Evolutionary conservation across 2,329 filamentous ascomycete genomes (phyloP), one percentile per base, ranked within the genome.

Genomic region (Colletotrichum echinochloae): DNA sequence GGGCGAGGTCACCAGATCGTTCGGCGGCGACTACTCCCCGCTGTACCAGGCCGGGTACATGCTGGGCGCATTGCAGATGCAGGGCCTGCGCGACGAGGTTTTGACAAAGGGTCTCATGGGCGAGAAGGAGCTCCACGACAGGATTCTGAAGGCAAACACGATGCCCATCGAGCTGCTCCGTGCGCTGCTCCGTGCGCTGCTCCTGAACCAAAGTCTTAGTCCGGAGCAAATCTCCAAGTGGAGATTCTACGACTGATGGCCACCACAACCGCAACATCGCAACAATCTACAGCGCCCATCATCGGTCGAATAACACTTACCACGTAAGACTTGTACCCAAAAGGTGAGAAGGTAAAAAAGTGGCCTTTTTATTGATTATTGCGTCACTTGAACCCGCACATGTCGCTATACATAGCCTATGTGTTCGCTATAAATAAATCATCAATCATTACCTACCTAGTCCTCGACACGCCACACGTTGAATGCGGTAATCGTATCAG

Each of bases 41-140:
- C 74, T 90, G 8, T 90, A 90, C 72, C 88, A 90, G 76, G 86
- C 85, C 0, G 88, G 85, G 0, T 90, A 90, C 75, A 86, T 90
- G 83, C 78, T 90, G 1, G 88, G 88, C 0, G 88, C 88, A 0
- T 76, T 90, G 74, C 88, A 90, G 75, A 75, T 90, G 12, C 84
- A 84, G 74, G 78, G 80, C 5, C 74, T 90, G 69, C 78, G 87
- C 2, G 78, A 82, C 16, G 87, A 90, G 76, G 77, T 84, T 1
- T 74, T 90, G 3, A 78, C 78, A 0, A 71, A 61, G 1, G 81
- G 79, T 0, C 60, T 73, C 37, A 78, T 85, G 72, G 74, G 73
- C 0, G 87, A 90, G 76, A 89, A 86, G 76, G 78, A 83, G 55
- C 90, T 89, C 60, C 87, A 90, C 74, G 87, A 90, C 74, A 74